Base-by-base conservation (phyloP, 2,329 filamentous ascomycete species). In the Amphichorda felina region DNA sequence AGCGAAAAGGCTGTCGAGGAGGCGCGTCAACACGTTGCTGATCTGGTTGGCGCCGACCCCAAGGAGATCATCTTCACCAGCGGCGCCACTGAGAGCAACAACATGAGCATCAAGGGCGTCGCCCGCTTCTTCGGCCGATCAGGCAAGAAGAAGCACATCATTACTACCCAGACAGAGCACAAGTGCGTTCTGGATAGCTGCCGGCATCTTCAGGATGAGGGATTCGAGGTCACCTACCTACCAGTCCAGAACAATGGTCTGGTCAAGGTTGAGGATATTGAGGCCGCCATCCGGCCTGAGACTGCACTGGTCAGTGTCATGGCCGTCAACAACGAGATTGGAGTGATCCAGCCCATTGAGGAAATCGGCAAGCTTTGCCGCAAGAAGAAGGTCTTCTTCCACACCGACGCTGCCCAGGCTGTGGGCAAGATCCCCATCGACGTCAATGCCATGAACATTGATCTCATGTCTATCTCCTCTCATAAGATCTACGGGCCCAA, bases 21-120 rank as follows among this genome's bases (percentile, higher is more conserved):
- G 43, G 88, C 91, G 30, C 76, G 91, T 49, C 72, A 73, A 48
- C 75, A 96, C 51, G 71, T 96, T 44, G 91, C 91, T 3, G 71
- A 70, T 27, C 72, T 98, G 37, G 91, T 98, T 45, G 89, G 89
- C 18, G 91, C 91, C 19, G 87, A 98, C 55, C 68, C 91, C 5
- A 98, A 98, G 62, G 91, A 98, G 57, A 96, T 98, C 45, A 93
- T 98, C 50, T 96, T 98, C 63, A 98, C 91, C 6, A 95, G 88
- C 50, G 91, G 91, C 37, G 91, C 91, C 13, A 98, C 91, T 0
- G 91, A 98, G 66, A 95, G 87, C 55, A 98, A 98, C 63, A 98
- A 98, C 53, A 98, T 98, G 91, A 94, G 87, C 60, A 86, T 98
- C 65, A 98, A 98, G 65, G 91, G 91, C 43, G 89, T 98, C 8